Base-by-base conservation (phyloP, 2,329 filamentous ascomycete genomes). In the Truncatella angustata region DNA sequence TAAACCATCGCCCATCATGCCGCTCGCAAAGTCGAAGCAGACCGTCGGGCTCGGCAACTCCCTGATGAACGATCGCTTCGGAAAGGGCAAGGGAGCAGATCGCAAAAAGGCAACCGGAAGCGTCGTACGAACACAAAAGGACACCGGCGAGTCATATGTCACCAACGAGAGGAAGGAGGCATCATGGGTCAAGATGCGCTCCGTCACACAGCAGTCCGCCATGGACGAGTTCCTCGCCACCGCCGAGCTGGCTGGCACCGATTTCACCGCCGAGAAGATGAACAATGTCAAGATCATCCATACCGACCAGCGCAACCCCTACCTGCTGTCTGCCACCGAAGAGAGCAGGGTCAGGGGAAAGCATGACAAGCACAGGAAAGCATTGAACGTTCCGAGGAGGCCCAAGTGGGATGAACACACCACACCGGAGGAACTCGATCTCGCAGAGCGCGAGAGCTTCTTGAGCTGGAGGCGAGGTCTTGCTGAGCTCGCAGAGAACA, bases 271-370 rank as follows among this genome's bases (percentile, higher is more conserved):
- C 24, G 92, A 97, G 77, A 97, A 97, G 81, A 89, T 96, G 84
- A 97, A 93, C 74, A 97, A 95, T 67, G 89, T 97, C 73, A 97
- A 97, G 77, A 97, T 99, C 68, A 97, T 99, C 61, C 94, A 99
- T 70, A 87, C 87, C 60, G 91, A 97, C 70, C 92, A 97, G 74
- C 90, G 88, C 75, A 99, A 99, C 70, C 94, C 94, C 0, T 99
- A 93, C 63, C 77, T 99, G 4, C 78, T 99, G 16, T 93, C 91
- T 0, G 85, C 88, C 0, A 81, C 85, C 23, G 93, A 99, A 68
- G 92, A 99, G 77, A 80, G 86, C 61, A 83, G 81, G 9, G 80
- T 90, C 18, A 73, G 91, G 47, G 85, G 83, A 63, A 97, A 95
- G 73, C 93, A 97, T 62, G 86, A 85, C 65, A 81, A 86, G 66